A percentile compares a stretch with the other conserved stretches of the same genome.
These are phyloP conservation scores for Tetraselmis chui DNA, from an alignment of 139 green algal genomes.

Conservation along the genomic window DNA sequence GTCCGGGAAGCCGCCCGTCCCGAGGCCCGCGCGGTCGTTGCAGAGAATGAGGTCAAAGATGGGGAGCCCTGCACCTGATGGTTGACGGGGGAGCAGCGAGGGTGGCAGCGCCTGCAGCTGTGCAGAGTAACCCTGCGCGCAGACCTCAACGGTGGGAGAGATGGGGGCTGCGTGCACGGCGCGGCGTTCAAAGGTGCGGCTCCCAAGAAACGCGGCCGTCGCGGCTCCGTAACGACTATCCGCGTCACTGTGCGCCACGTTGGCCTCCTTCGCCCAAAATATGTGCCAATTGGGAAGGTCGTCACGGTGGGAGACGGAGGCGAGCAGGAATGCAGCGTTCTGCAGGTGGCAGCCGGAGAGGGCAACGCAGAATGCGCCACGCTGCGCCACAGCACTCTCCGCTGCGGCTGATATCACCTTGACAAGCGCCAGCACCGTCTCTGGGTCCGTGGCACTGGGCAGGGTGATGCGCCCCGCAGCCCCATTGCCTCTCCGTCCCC, in stretches of 20 bases:
- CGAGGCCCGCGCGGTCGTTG: no score
- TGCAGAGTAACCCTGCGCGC: background rate
- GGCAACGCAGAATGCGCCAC: background rate
- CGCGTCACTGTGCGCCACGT: background rate
- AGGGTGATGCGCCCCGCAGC: background rate
- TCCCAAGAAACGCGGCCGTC: background rate
- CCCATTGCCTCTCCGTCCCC: background rate
- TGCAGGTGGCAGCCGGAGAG: background rate
- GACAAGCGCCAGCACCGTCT: background rate
- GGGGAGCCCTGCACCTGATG: background rate
- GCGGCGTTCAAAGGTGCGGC: background rate
- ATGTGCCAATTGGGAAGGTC: background rate
- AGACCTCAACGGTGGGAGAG: background rate
- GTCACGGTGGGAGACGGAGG: background rate
- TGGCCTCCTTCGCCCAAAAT: background rate
- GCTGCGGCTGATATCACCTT: background rate
- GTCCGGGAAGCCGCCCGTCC: background rate
- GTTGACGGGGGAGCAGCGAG: background rate
- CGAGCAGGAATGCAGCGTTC: background rate
- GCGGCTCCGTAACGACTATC: background rate
- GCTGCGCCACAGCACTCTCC: background rate
- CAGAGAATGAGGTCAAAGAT: background rate
- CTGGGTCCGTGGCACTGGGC: background rate
- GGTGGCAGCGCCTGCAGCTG: background rate
- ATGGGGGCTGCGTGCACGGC: background rate